These are phyloP conservation scores for Scalesia atractyloides DNA, from an alignment of 129 eudicot genomes.

Conservation along the genomic window DNA sequence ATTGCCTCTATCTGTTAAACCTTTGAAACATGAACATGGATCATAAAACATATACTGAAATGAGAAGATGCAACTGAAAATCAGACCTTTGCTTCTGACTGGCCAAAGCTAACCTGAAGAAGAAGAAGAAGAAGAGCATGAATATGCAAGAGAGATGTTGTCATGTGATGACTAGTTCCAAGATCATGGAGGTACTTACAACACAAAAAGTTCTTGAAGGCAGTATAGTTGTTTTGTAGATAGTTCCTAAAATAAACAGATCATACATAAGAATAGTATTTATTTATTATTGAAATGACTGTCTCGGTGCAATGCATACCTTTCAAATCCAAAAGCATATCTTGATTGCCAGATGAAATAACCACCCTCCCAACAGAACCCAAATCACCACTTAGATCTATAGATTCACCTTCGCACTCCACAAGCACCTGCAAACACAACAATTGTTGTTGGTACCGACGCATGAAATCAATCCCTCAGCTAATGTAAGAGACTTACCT, in stretches of 20 bases:
- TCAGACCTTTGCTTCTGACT: slow-evolving; percentile 95
- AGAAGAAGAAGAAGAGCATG: slow-evolving; percentile 1
- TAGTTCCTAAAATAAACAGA: no score
- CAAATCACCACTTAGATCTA: slow-evolving; percentile 95
- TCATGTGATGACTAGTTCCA: slow-evolving; percentile 11
- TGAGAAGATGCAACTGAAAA: no score
- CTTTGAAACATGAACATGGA: no score
- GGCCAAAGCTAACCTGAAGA: slow-evolving; percentile 94
- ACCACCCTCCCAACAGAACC: slow-evolving; percentile 93
- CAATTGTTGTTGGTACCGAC: no score
- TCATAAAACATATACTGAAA: not conserved
- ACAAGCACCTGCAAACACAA: slow-evolving; percentile 74
- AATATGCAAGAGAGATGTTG: slow-evolving; percentile 13
- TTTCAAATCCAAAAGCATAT: slow-evolving; percentile 90
- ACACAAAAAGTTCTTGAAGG: slow-evolving; percentile 96
- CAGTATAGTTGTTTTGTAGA: slow-evolving; percentile 75
- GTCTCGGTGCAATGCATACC: slow-evolving; percentile 38
- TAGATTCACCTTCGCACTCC: slow-evolving; percentile 97
- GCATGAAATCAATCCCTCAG: no score
- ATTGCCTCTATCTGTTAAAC: slow-evolving; percentile 81
- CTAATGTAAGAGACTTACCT: slow-evolving; percentile 64
- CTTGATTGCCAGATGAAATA: slow-evolving; percentile 63
- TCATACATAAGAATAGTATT: no score
- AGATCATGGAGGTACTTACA: slow-evolving; percentile 45
- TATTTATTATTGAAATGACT: slow-evolving; percentile 7